Evolutionary conservation across 192 early-diverging fungal genomes (phyloP), one percentile per base, ranked within the genome.

Genomic region (Gigaspora rosea): DNA sequence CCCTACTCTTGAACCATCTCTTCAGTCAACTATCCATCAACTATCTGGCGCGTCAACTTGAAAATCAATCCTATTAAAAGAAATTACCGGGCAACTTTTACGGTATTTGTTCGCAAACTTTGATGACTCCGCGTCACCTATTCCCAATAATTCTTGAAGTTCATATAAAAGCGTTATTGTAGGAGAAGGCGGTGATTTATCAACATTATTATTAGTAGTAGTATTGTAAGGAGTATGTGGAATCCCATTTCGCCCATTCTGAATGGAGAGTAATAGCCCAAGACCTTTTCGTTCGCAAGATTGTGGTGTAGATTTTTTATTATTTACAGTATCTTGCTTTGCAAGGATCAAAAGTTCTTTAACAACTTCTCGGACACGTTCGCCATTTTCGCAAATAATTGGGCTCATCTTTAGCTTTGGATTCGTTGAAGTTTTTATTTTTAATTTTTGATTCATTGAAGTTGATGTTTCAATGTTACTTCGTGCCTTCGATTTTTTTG

Each of bases 131-230:
- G n/a, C 59, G n/a, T 76, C 22, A 12, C 47, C 41, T 18, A 48
- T 33, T 2, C 70, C 70, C 50, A 76, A 64, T 50, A 64, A 65
- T 18, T 76, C 62, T 51, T 76, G 58, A 51, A 76, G 63, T 35
- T 76, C 74, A 36, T 76, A 50, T 65, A 76, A 76, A 32, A 76
- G 63, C 7, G 22, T 33, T 18, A 76, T 65, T 11, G 61, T 52
- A 35, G 74, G 62, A n/a, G 74, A 76, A 32, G 59, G 16, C 35
- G 61, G 41, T 65, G 47, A 15, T 49, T 41, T 41, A 73, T 73
- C 50, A 1, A 27, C 32, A 57, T n/a, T 36, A 22, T 46, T 35
- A 33, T 36, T 73, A 58, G 35, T 35, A 73, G 8, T 46, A 52
- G 3, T 32, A 49, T n/a, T 59, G 11, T 11, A n/a, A 50, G 47